Evolutionary conservation across 192 early-diverging fungal genomes (phyloP).

Genomic region (Coemansia sp.): DNA sequence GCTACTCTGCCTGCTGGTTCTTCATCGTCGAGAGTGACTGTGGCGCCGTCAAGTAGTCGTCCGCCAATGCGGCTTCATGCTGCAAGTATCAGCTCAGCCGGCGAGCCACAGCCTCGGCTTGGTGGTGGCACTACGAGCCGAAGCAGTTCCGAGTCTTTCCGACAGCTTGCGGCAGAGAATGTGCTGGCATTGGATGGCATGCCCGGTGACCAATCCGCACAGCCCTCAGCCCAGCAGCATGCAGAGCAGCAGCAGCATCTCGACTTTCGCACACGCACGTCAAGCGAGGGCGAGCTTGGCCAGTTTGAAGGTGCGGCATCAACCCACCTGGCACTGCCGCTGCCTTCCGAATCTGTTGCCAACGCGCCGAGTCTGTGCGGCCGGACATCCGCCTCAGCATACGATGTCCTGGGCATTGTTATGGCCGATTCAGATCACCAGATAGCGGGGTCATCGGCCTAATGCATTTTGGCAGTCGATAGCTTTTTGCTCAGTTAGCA

Average conservation of each 20-base stretch:
- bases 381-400: constrained; percentile 38
- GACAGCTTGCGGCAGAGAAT: not conserved
- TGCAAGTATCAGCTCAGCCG: constrained; percentile 31
- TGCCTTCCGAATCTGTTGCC: constrained; percentile 35
- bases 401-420: constrained; percentile 54
- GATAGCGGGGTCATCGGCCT: constrained; percentile 35
- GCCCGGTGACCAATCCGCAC: not conserved
- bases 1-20: constrained; percentile 1
- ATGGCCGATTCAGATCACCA: constrained; percentile 50
- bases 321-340: constrained; percentile 47
- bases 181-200: not conserved
- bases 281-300: constrained; percentile 50
- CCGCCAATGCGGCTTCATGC: constrained; percentile 39
- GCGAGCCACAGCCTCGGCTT: constrained; percentile 8
- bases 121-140: not conserved
- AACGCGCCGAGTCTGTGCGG: constrained; percentile 37
- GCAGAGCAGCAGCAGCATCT: constrained; percentile 21
- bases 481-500: not conserved
- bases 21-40: constrained; percentile 7
- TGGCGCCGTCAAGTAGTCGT: constrained; percentile 10
- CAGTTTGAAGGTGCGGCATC: constrained; percentile 53
- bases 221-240: constrained; percentile 6
- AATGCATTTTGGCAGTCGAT: not conserved
- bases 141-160: not conserved
- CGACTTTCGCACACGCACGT: constrained; percentile 41